phyloP scores from a whole-genome alignment of 805 yeast genomes.

The Kluyveromyces starmeri region DNA sequence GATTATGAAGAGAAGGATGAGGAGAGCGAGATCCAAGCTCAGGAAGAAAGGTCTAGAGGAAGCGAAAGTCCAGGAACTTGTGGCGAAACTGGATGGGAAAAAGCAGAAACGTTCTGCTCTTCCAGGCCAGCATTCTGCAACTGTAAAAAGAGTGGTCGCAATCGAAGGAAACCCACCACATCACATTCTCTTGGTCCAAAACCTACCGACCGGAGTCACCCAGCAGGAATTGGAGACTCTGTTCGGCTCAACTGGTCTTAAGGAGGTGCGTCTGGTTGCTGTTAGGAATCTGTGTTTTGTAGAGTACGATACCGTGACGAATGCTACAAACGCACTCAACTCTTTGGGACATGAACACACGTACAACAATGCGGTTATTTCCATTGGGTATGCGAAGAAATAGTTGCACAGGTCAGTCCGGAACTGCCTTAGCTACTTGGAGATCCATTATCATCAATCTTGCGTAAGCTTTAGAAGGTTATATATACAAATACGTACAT shows the following conservation, averaged over 20 bases:
- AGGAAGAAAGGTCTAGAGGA: slow-evolving; percentile 15
- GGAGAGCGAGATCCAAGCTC: slow-evolving; percentile 20
- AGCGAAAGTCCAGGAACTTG: slow-evolving; percentile 9
- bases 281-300: slow-evolving; percentile 69
- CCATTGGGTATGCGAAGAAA: slow-evolving; percentile 27
- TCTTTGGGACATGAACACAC: slow-evolving; percentile 12
- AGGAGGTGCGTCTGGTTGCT: slow-evolving; percentile 56
- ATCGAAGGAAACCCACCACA: slow-evolving; percentile 49
- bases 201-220: slow-evolving; percentile 40
- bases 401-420: background rate
- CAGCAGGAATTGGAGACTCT: slow-evolving; percentile 33
- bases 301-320: slow-evolving; percentile 53
- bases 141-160: slow-evolving; percentile 14
- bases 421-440: too few species aligned
- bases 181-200: slow-evolving; percentile 57
- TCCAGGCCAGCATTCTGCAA: background rate
- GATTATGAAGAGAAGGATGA: slow-evolving; percentile 14
- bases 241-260: slow-evolving; percentile 53
- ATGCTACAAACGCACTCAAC: slow-evolving; percentile 32
- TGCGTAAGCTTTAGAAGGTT: too few species aligned
- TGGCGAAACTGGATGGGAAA: slow-evolving; percentile 1
- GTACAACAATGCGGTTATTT: slow-evolving; percentile 10
- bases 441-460: too few species aligned
- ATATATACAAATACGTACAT: too few species aligned
- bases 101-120: slow-evolving; percentile 8